A percentile compares a stretch with the other conserved stretches of the same genome.
phyloP scores from a whole-genome alignment of 768 basidiomycete species.

The Guyanaporus albipodus region DNA sequence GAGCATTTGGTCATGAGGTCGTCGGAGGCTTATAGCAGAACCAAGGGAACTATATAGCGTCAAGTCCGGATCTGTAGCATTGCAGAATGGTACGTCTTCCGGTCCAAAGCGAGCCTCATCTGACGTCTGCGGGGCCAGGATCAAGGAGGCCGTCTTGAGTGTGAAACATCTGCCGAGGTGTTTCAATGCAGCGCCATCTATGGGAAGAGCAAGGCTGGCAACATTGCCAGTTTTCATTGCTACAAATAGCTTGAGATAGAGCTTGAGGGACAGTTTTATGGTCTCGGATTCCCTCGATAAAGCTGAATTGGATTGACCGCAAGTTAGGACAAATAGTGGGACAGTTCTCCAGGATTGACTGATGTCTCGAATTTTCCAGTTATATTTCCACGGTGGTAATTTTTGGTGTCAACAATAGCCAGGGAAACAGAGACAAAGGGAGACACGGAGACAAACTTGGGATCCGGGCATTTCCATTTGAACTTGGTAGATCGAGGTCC shows the following conservation, averaged over 20 bases:
- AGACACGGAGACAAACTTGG: background rate
- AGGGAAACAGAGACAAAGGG: background rate
- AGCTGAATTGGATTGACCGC: background rate
- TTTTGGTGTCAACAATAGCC: background rate
- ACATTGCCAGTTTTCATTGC: background rate
- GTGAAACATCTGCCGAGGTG: background rate
- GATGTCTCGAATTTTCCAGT: background rate
- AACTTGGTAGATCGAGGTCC: background rate
- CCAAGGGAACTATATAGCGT: background rate
- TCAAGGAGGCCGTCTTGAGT: conserved; percentile 2
- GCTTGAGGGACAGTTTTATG: background rate
- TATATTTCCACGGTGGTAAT: background rate
- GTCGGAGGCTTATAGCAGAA: background rate
- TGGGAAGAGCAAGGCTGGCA: background rate
- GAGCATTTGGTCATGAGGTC: background rate
- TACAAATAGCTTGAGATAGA: conserved; percentile 1
- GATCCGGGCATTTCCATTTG: background rate
- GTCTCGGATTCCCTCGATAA: background rate
- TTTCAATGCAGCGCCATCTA: background rate
- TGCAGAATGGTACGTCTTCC: conserved; percentile 1
- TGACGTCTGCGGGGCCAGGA: background rate
- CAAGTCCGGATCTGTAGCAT: background rate
- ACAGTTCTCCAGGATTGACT: background rate
- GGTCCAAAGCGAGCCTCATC: background rate
- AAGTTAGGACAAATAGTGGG: background rate